phyloP scores from a whole-genome alignment of 2,329 filamentous ascomycete genomes.

The Aspergillus novofumigatus region DNA sequence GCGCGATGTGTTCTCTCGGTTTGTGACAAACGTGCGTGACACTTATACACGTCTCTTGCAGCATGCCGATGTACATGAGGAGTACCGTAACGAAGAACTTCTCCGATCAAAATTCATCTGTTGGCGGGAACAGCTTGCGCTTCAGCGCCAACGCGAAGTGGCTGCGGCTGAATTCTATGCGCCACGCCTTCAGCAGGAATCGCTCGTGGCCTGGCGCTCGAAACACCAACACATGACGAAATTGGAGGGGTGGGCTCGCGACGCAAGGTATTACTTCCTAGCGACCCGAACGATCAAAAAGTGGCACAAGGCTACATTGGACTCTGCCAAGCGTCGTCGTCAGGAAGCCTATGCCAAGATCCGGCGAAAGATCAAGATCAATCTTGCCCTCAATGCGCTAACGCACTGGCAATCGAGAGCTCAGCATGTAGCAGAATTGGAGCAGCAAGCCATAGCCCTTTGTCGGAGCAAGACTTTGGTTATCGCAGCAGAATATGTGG shows the following conservation, averaged over 20 bases:
- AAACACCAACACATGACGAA: constrained; percentile 41
- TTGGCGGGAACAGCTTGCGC: constrained; percentile 36
- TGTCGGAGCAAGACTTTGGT: constrained; percentile 32
- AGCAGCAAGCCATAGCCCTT: constrained; percentile 36
- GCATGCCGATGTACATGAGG: constrained; percentile 34
- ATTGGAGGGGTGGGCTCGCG: constrained; percentile 51
- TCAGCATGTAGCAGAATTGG: constrained; percentile 30
- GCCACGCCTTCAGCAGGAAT: constrained; percentile 39
- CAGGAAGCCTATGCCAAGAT: constrained; percentile 54
- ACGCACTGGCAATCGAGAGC: constrained; percentile 35
- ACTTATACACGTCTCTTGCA: constrained; percentile 36
- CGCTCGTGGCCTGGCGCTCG: constrained; percentile 36
- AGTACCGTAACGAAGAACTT: constrained; percentile 29
- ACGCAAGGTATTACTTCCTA: constrained; percentile 55
- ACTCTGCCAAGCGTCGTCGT: constrained; percentile 50
- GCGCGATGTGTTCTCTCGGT: constrained; percentile 34
- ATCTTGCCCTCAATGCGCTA: constrained; percentile 46
- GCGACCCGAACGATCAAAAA: constrained; percentile 46
- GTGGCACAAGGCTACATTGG: constrained; percentile 49
- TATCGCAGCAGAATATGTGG: constrained; percentile 34
- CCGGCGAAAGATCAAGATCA: constrained; percentile 51
- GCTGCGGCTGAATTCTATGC: constrained; percentile 42
- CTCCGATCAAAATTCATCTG: constrained; percentile 30
- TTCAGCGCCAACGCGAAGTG: constrained; percentile 39
- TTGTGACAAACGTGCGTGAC: constrained; percentile 37